Percentiles rank a stretch among this genome's conserved stretches.
phyloP scores from a whole-genome alignment of 2,329 filamentous ascomycete species.

The Gyromitra esculenta region DNA sequence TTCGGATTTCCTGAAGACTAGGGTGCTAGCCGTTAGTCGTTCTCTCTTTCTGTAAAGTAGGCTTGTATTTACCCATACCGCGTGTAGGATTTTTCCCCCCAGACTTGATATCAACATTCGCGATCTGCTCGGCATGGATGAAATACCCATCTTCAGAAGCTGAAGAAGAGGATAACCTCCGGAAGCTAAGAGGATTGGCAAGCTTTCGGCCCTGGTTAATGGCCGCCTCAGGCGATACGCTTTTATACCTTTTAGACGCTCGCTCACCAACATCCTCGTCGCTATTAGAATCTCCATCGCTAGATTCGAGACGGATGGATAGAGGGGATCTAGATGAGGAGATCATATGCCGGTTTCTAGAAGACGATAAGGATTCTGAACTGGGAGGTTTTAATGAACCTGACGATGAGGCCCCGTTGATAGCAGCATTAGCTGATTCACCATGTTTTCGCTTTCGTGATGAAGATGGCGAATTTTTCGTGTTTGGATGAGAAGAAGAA shows the following conservation, averaged over 20 bases:
- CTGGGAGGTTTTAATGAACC: slow-evolving; percentile 48
- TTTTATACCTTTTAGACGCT: slow-evolving; percentile 58
- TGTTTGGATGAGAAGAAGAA: slow-evolving; percentile 28
- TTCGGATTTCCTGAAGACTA: slow-evolving; percentile 64
- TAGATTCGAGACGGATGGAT: slow-evolving; percentile 57
- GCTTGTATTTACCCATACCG: slow-evolving; percentile 51
- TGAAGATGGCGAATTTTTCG: slow-evolving; percentile 31
- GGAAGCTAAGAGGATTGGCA: slow-evolving; percentile 62
- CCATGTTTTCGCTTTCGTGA: slow-evolving; percentile 50
- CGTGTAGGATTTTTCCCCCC: slow-evolving; percentile 56
- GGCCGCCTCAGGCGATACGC: slow-evolving; percentile 62
- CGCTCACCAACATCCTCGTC: slow-evolving; percentile 54
- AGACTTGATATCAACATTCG: slow-evolving; percentile 61
- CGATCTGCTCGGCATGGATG: slow-evolving; percentile 65
- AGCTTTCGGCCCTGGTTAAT: slow-evolving; percentile 62
- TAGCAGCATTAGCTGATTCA: slow-evolving; percentile 12
- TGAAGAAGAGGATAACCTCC: slow-evolving; percentile 63
- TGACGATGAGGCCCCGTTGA: slow-evolving; percentile 32
- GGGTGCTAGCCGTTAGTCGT: slow-evolving; percentile 54
- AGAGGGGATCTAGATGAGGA: slow-evolving; percentile 53
- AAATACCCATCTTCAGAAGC: slow-evolving; percentile 60
- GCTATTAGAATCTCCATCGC: slow-evolving; percentile 57
- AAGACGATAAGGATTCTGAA: slow-evolving; percentile 35
- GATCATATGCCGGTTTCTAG: slow-evolving; percentile 27
- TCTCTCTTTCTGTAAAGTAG: slow-evolving; percentile 10